Conservation (phyloP, 768 basidiomycete species). For the Lentinus tigrinus region DNA sequence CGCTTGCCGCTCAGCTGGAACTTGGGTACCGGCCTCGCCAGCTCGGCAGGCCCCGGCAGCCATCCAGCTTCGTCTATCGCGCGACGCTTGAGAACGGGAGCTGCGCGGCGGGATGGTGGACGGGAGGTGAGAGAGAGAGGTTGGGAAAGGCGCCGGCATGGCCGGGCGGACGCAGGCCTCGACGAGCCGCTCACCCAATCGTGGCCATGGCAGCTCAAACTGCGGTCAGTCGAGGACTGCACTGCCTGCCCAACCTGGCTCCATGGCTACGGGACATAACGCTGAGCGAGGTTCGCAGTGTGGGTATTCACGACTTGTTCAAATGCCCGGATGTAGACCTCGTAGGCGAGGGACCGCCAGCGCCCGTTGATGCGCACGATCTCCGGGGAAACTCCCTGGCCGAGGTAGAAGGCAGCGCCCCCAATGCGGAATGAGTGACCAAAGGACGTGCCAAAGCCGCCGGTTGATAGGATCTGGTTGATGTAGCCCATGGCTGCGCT, state of each 20-base stretch:
- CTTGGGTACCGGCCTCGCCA: not conserved
- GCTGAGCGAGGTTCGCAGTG: not conserved
- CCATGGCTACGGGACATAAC: too few relatives aligned
- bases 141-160: too few relatives aligned
- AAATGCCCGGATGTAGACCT: constrained; percentile 37
- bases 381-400: constrained; percentile 33
- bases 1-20: not conserved
- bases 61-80: too few relatives aligned
- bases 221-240: too few relatives aligned
- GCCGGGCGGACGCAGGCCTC: too few relatives aligned
- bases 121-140: too few relatives aligned
- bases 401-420: constrained; percentile 36
- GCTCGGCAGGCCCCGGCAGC: not conserved
- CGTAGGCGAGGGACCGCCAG: constrained; percentile 41
- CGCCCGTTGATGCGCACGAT: constrained; percentile 33
- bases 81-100: too few relatives aligned
- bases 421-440: constrained; percentile 46
- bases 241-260: too few relatives aligned
- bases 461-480: constrained; percentile 28
- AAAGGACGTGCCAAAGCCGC: constrained; percentile 34
- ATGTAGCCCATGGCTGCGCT: constrained; percentile 26
- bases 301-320: constrained; percentile 32
- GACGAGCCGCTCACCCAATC: too few relatives aligned
- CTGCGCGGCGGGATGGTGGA: too few relatives aligned
- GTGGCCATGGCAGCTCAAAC: too few relatives aligned